Base-by-base conservation (phyloP, 768 basidiomycete genomes). In the Amanita pallidorosea region DNA sequence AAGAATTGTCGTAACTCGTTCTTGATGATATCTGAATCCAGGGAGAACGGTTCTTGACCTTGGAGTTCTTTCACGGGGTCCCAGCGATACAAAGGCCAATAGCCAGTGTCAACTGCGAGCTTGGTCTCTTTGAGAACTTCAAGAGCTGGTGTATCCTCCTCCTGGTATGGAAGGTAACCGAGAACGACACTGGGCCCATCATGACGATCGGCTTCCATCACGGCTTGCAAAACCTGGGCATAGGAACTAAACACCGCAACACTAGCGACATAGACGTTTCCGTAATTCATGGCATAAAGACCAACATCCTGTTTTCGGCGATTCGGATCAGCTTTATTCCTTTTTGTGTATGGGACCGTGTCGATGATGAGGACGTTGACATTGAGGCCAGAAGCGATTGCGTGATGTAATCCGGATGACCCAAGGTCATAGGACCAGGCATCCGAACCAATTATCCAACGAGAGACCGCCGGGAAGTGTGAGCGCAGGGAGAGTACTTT, bases 41-140 rank as follows among this genome's bases (percentile, higher is more conserved):
- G 81, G 11, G 78, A 76, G 73, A 99, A 99, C 13, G 88, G 85
- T 55, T 94, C 91, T 61, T 82, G 74, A 37, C 85, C 85, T 40
- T 66, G 67, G 22, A 66, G 67, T 59, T 93, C 89, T 64, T 88
- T 86, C 59, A 77, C 75, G 0, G 96, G 96, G 65, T 99, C 85
- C 94, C 95, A 99, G 51, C 96, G 80, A 74, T 98, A 99, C 47
- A 98, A 72, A 0, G 95, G 95, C 96, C 96, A 98, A 68, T 94
- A 95, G 2, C 95, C 95, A 8, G 88, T 78, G 58, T 97, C 94
- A 36, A 98, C 88, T 5, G 95, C 95, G 45, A 92, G 77, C 64
- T 98, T 99, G 22, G 94, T 99, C 71, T 95, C 92, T 71, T 96
- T 94, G 52, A 99, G 74, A n/a, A 98, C 70, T 31, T 94, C 83